phyloP scores from a whole-genome alignment of 2,329 filamentous ascomycete genomes.

The Fonsecaea erecta region DNA sequence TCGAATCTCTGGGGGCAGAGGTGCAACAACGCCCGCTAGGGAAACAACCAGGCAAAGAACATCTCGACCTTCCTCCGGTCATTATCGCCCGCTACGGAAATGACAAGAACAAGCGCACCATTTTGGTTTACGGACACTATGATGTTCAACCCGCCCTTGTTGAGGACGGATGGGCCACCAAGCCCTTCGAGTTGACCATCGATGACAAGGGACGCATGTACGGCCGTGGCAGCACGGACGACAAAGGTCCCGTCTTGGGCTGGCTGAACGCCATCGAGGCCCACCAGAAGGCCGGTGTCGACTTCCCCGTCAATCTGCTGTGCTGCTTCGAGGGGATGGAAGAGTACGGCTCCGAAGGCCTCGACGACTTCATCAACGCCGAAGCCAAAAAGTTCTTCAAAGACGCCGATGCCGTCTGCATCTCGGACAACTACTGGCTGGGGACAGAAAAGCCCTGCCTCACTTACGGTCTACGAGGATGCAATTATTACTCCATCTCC shows the following conservation, averaged over 20 bases:
- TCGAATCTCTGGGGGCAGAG: slow-evolving; percentile 80
- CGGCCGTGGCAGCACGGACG: slow-evolving; percentile 91
- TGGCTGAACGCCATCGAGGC: slow-evolving; percentile 99
- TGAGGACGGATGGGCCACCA: slow-evolving; percentile 93
- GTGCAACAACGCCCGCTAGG: slow-evolving; percentile 87
- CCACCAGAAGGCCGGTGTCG: slow-evolving; percentile 90
- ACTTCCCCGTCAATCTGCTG: slow-evolving; percentile 95
- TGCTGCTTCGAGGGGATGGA: slow-evolving; percentile 99
- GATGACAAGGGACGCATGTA: slow-evolving; percentile 95
- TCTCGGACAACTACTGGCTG: slow-evolving; percentile 99
- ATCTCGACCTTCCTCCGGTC: slow-evolving; percentile 89
- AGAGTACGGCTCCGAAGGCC: slow-evolving; percentile 94
- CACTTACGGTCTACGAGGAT: slow-evolving; percentile 94
- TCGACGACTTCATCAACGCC: slow-evolving; percentile 89
- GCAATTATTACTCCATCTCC: slow-evolving; percentile 96
- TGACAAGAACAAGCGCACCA: slow-evolving; percentile 90
- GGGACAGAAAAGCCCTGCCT: slow-evolving; percentile 98
- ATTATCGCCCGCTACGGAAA: slow-evolving; percentile 90
- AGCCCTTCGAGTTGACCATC: slow-evolving; percentile 86
- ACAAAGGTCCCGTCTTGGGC: slow-evolving; percentile 95
- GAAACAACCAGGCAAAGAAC: slow-evolving; percentile 87
- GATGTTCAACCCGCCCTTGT: slow-evolving; percentile 94
- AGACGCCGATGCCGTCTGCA: slow-evolving; percentile 94
- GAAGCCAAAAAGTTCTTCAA: slow-evolving; percentile 96
- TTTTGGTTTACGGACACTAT: slow-evolving; percentile 97